Evolutionary conservation across 2,329 filamentous ascomycete species (phyloP).

Genomic region (Neofusicoccum parvum): DNA sequence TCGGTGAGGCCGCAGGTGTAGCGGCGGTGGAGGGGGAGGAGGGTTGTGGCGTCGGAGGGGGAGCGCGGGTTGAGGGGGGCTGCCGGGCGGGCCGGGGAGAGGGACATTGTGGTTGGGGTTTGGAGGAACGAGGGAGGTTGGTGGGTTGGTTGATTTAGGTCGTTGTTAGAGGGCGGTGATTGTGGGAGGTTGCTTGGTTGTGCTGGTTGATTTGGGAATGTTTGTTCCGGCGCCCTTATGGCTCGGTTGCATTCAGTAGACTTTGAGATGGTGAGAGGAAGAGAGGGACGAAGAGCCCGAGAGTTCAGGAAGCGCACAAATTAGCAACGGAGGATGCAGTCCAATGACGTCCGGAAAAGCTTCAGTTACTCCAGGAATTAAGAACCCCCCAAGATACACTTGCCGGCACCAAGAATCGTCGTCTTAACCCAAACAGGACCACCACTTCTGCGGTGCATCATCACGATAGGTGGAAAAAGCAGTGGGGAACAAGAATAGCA

Average conservation of each 20-base stretch:
- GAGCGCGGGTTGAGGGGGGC: not conserved
- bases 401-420: not conserved
- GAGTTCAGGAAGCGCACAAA: too few species aligned
- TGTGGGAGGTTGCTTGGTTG: not conserved
- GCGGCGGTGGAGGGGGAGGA: not conserved
- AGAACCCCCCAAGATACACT: not conserved
- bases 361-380: not conserved
- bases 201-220: not conserved
- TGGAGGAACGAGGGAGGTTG: not conserved
- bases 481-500: not conserved
- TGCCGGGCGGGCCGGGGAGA: not conserved
- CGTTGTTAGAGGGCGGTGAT: too few species aligned
- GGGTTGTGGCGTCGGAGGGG: not conserved
- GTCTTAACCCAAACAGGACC: not conserved
- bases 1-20: slow-evolving; percentile 12
- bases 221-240: too few species aligned
- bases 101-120: not conserved
- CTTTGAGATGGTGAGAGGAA: not conserved
- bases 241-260: not conserved
- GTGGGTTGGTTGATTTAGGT: too few species aligned
- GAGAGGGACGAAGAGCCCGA: not conserved
- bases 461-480: not conserved
- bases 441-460: too few species aligned
- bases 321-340: not conserved
- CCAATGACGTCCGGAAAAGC: not conserved